Conservation (phyloP, 164 flowering plant species). For the Annona squamosa region DNA sequence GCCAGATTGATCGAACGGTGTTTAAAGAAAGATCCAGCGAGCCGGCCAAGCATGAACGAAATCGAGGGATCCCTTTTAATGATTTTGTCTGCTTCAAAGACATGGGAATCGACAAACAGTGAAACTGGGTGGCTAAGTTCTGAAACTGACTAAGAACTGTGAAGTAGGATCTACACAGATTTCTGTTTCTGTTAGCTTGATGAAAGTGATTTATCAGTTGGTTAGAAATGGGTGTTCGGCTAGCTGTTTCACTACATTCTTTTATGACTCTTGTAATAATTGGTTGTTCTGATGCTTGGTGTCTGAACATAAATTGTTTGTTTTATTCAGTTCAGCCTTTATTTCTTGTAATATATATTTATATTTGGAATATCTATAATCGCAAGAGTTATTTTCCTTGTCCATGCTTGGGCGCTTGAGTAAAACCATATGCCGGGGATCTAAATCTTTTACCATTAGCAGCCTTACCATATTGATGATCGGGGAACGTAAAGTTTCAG, state of each 20-base stretch:
- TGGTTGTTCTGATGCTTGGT: background rate
- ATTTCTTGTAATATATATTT: background rate
- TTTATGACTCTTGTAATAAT: background rate
- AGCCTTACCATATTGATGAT: background rate
- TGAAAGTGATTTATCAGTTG: background rate
- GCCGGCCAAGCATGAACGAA: slow-evolving; percentile 48
- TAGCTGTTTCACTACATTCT: background rate
- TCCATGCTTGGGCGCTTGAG: background rate
- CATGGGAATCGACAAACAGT: slow-evolving; percentile 28
- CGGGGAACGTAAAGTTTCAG: background rate
- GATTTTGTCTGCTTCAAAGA: slow-evolving; percentile 25
- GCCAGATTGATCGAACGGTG: slow-evolving; percentile 37
- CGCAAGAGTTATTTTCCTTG: background rate
- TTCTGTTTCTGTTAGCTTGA: background rate
- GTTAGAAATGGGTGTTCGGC: background rate
- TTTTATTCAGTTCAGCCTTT: background rate
- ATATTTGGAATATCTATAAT: background rate
- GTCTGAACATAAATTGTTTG: background rate
- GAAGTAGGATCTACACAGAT: background rate
- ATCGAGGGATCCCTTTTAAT: slow-evolving; percentile 32
- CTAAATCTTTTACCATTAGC: no score
- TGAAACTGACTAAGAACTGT: background rate
- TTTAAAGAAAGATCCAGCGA: slow-evolving; percentile 35
- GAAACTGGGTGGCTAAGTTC: slow-evolving; percentile 7
- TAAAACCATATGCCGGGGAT: no score